Conservation (phyloP, 2,329 filamentous ascomycete species). For the Berkeleyomyces rouxiae region DNA sequence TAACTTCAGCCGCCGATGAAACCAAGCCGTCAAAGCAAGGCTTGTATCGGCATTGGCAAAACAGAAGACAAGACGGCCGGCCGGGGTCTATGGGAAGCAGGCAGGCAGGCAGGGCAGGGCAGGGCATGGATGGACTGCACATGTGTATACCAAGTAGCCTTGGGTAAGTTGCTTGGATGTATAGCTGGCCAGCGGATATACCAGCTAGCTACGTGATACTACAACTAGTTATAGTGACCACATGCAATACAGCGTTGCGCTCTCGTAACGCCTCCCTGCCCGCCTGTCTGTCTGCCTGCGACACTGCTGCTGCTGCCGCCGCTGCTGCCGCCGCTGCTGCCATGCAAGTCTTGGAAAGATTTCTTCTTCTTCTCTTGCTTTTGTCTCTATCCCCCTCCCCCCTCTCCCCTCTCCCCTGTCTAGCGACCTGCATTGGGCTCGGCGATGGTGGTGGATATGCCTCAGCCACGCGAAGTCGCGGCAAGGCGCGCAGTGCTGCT, state of each 20-base stretch:
- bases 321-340: background rate
- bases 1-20: background rate
- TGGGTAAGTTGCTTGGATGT: too few species aligned
- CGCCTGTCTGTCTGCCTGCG: too few species aligned
- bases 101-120: too few species aligned
- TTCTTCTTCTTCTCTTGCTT: background rate
- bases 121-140: too few species aligned
- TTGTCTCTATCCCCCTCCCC: background rate
- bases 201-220: too few species aligned
- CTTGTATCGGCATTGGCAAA: background rate
- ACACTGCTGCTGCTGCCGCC: background rate
- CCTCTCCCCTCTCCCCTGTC: background rate
- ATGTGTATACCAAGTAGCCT: too few species aligned
- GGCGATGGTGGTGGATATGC: background rate
- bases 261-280: too few species aligned
- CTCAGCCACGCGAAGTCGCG: background rate
- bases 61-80: background rate
- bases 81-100: too few species aligned
- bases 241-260: too few species aligned
- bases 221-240: too few species aligned
- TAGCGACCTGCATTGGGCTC: background rate
- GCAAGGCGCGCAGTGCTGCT: background rate
- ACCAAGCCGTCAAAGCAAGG: background rate
- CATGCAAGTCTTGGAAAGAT: background rate
- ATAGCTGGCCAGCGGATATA: too few species aligned